Conservation (phyloP, 768 basidiomycete species). For the Suillus lakei region DNA sequence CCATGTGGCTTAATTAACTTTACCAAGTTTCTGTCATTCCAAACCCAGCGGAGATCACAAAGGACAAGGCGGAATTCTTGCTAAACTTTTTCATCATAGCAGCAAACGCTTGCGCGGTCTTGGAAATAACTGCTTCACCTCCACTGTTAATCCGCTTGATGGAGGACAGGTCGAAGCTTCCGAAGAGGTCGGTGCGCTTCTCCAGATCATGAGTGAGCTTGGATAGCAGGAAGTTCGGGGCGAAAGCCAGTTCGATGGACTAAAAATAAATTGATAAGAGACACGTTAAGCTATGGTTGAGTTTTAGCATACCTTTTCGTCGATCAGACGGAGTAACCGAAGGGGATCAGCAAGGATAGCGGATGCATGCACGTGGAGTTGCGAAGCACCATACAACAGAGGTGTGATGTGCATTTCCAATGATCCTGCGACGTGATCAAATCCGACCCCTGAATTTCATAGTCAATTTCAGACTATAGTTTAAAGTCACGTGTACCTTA, state of each 20-base stretch:
- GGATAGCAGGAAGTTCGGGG: conserved; percentile 49
- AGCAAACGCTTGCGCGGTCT: conserved; percentile 43
- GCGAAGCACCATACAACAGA: conserved; percentile 34
- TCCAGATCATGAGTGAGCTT: conserved; percentile 40
- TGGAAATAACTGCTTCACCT: conserved; percentile 47
- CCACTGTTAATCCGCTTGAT: conserved; percentile 45
- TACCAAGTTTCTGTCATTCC: conserved; percentile 50
- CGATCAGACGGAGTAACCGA: conserved; percentile 35
- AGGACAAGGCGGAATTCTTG: conserved; percentile 19
- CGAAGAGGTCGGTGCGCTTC: conserved; percentile 26
- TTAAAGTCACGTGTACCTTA: conserved; percentile 14
- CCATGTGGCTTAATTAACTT: conserved; percentile 12
- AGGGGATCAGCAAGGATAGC: conserved; percentile 29
- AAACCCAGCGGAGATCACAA: conserved; percentile 35
- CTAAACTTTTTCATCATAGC: conserved; percentile 32
- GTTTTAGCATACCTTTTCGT: conserved; percentile 35
- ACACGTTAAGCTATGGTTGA: conserved; percentile 19
- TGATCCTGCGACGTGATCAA: conserved; percentile 50
- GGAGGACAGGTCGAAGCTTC: conserved; percentile 38
- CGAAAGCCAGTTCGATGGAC: conserved; percentile 37
- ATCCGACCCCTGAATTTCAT: conserved; percentile 40
- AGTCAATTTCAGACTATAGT: background rate
- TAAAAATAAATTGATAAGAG: conserved; percentile 13
- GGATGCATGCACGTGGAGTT: conserved; percentile 27
- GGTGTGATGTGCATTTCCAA: conserved; percentile 48